Percentiles rank a stretch among this genome's conserved stretches.
Evolutionary conservation across 2,329 filamentous ascomycete species (phyloP).

Genomic region (Calcarisporium arbuscula): DNA sequence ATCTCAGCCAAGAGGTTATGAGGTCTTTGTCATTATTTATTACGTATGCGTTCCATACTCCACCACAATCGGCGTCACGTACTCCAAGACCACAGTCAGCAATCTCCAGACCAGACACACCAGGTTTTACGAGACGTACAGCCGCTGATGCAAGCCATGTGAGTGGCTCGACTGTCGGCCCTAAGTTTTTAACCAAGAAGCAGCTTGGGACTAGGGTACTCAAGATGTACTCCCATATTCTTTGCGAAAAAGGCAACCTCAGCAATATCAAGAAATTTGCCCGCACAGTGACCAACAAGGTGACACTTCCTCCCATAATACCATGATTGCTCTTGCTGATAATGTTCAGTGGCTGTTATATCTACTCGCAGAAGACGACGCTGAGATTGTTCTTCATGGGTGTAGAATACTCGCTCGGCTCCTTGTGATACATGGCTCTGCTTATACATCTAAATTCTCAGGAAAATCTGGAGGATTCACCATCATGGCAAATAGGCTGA

Average conservation of each 20-base stretch:
- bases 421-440: conserved; percentile 72
- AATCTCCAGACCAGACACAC: conserved; percentile 33
- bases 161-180: conserved; percentile 20
- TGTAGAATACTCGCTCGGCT: conserved; percentile 78
- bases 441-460: conserved; percentile 79
- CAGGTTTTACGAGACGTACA: conserved; percentile 29
- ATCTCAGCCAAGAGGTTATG: conserved; percentile 77
- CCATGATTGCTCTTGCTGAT: too few species aligned
- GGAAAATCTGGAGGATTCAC: conserved; percentile 79
- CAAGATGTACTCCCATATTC: conserved; percentile 67
- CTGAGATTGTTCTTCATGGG: conserved; percentile 74
- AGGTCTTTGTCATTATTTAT: conserved; percentile 86
- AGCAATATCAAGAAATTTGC: conserved; percentile 79
- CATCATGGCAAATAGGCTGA: conserved; percentile 76
- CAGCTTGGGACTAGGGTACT: conserved; percentile 71
- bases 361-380: conserved; percentile 78
- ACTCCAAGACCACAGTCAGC: conserved; percentile 41
- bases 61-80: conserved; percentile 40
- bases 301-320: conserved; percentile 30
- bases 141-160: conserved; percentile 27
- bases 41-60: conserved; percentile 77
- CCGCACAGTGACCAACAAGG: conserved; percentile 91
- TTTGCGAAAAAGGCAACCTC: conserved; percentile 67
- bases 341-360: conserved; percentile 79
- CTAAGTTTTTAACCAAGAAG: conserved; percentile 50